These are phyloP conservation scores for Firmiana major DNA, from an alignment of 345 rosid species.

Conservation along the genomic window DNA sequence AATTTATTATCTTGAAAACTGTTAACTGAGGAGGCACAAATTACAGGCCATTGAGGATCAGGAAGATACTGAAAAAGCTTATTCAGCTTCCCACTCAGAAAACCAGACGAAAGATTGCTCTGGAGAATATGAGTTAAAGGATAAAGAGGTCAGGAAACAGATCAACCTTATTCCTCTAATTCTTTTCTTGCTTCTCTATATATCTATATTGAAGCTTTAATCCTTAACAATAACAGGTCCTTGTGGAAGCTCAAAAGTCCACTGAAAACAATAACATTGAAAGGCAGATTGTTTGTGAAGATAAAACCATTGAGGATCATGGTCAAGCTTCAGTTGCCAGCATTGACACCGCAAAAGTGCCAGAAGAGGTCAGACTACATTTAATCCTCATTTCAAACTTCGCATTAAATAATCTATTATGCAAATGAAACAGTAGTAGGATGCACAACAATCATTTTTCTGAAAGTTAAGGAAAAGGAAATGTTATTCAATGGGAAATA, in stretches of 20 bases:
- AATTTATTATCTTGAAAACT: background rate
- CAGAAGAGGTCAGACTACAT: conserved; percentile 37
- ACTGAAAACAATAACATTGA: conserved; percentile 16
- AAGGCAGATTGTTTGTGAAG: conserved; percentile 19
- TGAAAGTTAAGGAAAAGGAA: too few relatives aligned
- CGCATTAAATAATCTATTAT: background rate
- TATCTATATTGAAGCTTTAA: conserved; percentile 8
- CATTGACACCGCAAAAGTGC: conserved; percentile 19
- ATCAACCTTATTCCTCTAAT: background rate
- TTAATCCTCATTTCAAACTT: background rate
- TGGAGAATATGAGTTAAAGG: conserved; percentile 19
- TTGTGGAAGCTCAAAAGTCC: conserved; percentile 10
- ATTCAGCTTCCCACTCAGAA: conserved; percentile 16
- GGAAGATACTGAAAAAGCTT: conserved; percentile 20
- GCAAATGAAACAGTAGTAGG: background rate
- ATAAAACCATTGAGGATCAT: conserved; percentile 16
- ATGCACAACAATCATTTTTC: background rate
- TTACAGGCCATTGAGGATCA: conserved; percentile 33
- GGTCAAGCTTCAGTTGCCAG: conserved; percentile 18
- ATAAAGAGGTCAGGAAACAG: conserved; percentile 32
- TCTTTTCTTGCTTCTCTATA: background rate
- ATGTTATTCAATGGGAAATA: too few relatives aligned
- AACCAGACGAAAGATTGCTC: conserved; percentile 20
- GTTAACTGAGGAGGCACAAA: background rate
- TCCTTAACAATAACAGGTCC: conserved; percentile 12